Base-by-base conservation (phyloP, 306 rosid species). In the Citrullus colocynthis region DNA sequence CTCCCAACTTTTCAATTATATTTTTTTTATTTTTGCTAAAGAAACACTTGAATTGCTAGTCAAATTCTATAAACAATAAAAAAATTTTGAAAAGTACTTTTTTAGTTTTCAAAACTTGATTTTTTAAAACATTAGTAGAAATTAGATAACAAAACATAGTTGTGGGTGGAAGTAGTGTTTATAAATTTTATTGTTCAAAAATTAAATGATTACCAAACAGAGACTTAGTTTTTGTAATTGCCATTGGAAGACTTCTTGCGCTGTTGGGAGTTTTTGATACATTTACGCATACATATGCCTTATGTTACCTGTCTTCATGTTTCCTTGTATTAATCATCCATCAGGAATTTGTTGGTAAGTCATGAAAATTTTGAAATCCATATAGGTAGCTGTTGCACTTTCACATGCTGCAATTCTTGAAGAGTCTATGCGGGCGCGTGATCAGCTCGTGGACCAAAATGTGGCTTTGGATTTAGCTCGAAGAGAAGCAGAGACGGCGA, bases 371-470 rank as follows among this genome's bases (percentile, higher is more conserved):
- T 56, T 76, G 41, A 21, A 20, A 76, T 76, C 56, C 69, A 76
- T 79, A 24, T 82, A 93, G 98, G 98, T 93, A 73, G 98, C 97
- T 34, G 98, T 94, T 74, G 98, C 98, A 81, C 97, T 94, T 79
- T 94, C 98, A 57, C 98, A 94, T 83, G 97, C 98, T 81, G 93
- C 96, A 80, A 89, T 94, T 84, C 83, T 94, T 78, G 98, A 94
- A 87, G 98, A 92, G 82, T 94, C 98, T 34, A 85, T 91, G 98
- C 88, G 77, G 67, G 96, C 97, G 62, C 93, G 96, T 62, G 93
- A 90, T 86, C 96, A 90, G 87, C 97, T 94, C 54, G 76, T 88
- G 86, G 97, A 90, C 67, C 97, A 94, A 80, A 94, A 94, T 59
- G 80, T 76, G 69, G 96, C 96, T 85, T 86, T 94, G 76, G 92